phyloP scores from a whole-genome alignment of 768 basidiomycete genomes.

The Mycena sanguinolenta region DNA sequence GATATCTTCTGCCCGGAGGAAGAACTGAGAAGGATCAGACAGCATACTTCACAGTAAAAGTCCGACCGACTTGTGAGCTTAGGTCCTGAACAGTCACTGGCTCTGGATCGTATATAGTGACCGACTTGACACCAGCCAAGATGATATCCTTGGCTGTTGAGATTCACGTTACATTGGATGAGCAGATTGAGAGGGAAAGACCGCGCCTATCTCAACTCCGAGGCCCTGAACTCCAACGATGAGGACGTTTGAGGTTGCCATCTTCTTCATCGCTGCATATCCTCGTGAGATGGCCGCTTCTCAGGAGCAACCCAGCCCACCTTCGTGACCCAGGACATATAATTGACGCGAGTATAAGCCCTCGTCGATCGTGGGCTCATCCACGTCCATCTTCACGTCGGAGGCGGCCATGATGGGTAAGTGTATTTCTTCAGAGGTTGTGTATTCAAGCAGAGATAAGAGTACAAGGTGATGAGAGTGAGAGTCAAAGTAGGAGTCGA shows the following conservation, averaged over 20 bases:
- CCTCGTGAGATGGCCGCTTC: conserved; percentile 18
- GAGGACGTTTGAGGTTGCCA: conserved; percentile 96
- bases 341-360: conserved; percentile 94
- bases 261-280: conserved; percentile 94
- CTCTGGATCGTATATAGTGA: conserved; percentile 95
- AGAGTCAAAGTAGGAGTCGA: background rate
- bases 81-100: conserved; percentile 90
- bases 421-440: conserved; percentile 28
- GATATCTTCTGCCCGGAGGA: conserved; percentile 88
- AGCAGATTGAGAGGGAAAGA: conserved; percentile 20
- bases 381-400: conserved; percentile 80
- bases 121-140: conserved; percentile 97
- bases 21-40: conserved; percentile 74
- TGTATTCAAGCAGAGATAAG: conserved; percentile 27
- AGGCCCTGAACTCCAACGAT: conserved; percentile 93
- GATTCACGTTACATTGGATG: conserved; percentile 24
- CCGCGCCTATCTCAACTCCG: conserved; percentile 92
- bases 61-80: conserved; percentile 83
- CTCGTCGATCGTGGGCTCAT: conserved; percentile 92
- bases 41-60: conserved; percentile 10
- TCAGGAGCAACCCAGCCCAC: conserved; percentile 53
- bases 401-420: conserved; percentile 53
- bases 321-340: conserved; percentile 98
- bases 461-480: background rate
- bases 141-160: conserved; percentile 90